phyloP scores from a whole-genome alignment of 805 yeast species.

The Kazachstania psychrophila region DNA sequence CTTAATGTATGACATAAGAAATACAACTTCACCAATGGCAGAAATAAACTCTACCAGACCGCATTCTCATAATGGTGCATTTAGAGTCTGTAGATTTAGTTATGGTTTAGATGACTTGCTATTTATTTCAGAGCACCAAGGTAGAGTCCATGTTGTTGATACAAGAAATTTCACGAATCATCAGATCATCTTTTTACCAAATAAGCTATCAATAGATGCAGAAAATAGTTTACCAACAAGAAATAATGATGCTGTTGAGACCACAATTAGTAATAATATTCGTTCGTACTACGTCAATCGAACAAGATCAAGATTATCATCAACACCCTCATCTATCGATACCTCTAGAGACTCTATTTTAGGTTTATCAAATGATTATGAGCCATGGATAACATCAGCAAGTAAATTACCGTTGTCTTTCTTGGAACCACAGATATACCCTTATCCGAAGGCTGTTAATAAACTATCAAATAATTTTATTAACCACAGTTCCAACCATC shows the following conservation, averaged over 20 bases:
- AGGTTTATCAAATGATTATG: constrained; percentile 2
- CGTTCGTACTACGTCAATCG: neutral
- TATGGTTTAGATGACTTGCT: constrained; percentile 66
- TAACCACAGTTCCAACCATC: neutral
- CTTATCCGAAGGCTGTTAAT: constrained; percentile 22
- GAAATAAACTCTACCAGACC: constrained; percentile 53
- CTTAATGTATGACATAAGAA: constrained; percentile 67
- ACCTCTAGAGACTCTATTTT: neutral
- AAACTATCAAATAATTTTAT: neutral
- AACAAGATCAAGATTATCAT: neutral
- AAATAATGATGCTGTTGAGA: neutral
- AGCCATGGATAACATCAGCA: constrained; percentile 25
- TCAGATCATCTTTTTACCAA: constrained; percentile 65
- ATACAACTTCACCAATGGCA: constrained; percentile 42
- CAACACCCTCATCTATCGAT: neutral
- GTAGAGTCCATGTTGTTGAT: constrained; percentile 78
- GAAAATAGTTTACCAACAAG: neutral
- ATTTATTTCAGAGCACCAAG: constrained; percentile 74
- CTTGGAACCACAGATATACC: constrained; percentile 25
- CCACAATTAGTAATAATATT: neutral
- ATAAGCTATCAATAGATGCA: constrained; percentile 12
- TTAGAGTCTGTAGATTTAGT: constrained; percentile 54
- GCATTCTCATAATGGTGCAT: constrained; percentile 49
- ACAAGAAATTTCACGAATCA: constrained; percentile 64
- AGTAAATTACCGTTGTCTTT: constrained; percentile 21